These are phyloP conservation scores for Linum trigynum DNA, from an alignment of 345 rosid species.

Conservation along the genomic window DNA sequence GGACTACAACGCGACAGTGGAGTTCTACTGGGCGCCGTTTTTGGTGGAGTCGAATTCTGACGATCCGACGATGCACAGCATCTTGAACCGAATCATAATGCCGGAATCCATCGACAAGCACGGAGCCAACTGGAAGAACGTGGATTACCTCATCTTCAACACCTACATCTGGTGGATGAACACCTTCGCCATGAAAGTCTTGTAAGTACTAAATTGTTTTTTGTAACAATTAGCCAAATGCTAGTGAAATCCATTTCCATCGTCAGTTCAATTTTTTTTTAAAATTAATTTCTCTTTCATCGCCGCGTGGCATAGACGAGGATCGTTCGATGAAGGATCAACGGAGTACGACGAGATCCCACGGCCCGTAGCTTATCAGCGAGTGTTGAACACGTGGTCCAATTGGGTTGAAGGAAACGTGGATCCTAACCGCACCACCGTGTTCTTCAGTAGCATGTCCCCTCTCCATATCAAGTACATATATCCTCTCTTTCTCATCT, in stretches of 20 bases:
- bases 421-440: conserved; percentile 63
- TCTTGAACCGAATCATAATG: conserved; percentile 60
- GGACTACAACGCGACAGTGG: conserved; percentile 80
- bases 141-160: conserved; percentile 66
- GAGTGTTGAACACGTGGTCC: conserved; percentile 83
- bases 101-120: conserved; percentile 77
- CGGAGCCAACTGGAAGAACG: conserved; percentile 68
- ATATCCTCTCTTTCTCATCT: neutral
- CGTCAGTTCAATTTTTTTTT: too few relatives aligned
- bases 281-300: neutral
- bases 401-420: conserved; percentile 78
- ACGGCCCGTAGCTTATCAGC: conserved; percentile 50
- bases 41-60: conserved; percentile 92
- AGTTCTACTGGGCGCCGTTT: conserved; percentile 89
- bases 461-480: conserved; percentile 69
- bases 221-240: neutral
- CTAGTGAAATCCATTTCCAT: too few relatives aligned
- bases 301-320: conserved; percentile 46
- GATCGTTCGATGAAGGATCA: conserved; percentile 74
- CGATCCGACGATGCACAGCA: conserved; percentile 60
- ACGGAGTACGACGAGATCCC: conserved; percentile 60
- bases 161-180: conserved; percentile 95
- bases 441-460: conserved; percentile 85
- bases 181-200: conserved; percentile 47
- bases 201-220: conserved; percentile 35